Evolutionary conservation across 768 basidiomycete genomes (phyloP).

Genomic region (Hortiboletus flavorubellus): DNA sequence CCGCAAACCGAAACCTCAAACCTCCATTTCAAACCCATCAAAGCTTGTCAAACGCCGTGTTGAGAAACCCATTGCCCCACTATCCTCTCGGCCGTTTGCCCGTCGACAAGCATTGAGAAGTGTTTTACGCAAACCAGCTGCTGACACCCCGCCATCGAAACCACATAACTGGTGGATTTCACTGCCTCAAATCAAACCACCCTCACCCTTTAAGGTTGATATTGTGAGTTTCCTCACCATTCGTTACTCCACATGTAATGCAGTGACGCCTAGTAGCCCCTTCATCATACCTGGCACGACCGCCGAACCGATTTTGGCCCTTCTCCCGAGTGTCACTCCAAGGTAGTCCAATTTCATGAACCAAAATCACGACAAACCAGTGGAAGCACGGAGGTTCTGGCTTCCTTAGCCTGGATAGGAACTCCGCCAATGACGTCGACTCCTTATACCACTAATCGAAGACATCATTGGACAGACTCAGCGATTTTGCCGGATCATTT

Average conservation of each 20-base stretch:
- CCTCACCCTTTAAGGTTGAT: conserved; percentile 27
- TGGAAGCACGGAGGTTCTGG: conserved; percentile 26
- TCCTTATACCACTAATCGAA: background rate
- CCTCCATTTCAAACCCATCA: background rate
- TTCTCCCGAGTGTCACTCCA: background rate
- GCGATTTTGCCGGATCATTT: conserved; percentile 6
- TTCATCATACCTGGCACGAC: conserved; percentile 30
- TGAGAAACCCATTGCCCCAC: background rate
- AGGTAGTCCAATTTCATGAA: background rate
- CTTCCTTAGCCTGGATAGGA: conserved; percentile 35
- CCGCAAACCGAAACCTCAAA: background rate
- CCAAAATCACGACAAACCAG: conserved; percentile 6
- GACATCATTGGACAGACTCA: background rate
- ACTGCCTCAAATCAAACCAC: conserved; percentile 22
- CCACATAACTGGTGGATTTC: conserved; percentile 1
- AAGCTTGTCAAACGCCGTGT: conserved; percentile 10
- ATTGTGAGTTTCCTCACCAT: conserved; percentile 18
- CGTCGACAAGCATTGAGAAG: background rate
- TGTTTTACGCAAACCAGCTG: conserved; percentile 4
- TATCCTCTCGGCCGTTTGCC: background rate
- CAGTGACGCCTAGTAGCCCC: conserved; percentile 23
- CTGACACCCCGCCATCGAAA: background rate
- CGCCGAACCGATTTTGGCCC: conserved; percentile 20
- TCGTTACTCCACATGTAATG: background rate
- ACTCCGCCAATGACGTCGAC: background rate